A percentile compares a stretch with the other conserved stretches of the same genome.
Conservation (phyloP, 192 early-diverging fungal species). For the Tieghemiomyces parasiticus region DNA sequence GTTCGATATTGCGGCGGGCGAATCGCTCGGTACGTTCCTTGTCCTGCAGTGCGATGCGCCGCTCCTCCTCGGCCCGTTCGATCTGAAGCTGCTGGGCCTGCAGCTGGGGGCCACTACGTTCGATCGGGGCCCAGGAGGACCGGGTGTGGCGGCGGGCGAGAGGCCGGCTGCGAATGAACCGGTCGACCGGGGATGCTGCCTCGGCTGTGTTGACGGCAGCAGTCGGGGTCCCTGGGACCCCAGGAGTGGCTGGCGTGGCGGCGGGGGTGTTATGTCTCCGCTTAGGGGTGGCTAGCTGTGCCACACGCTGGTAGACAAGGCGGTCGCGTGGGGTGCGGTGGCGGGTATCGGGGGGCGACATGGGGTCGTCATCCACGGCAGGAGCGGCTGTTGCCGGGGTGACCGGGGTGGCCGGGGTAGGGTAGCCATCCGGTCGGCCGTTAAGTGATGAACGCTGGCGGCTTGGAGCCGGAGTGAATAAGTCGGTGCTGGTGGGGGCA, state of each 20-base stretch:
- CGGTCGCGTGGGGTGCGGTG: background rate
- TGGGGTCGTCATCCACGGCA: background rate
- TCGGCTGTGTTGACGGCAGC: no score
- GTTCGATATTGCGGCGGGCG: conserved; percentile 5
- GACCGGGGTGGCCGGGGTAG: background rate
- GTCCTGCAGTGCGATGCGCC: background rate
- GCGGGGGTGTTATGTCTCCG: no score
- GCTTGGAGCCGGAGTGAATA: no score
- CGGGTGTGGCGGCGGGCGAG: background rate
- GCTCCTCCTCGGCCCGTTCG: conserved; percentile 6
- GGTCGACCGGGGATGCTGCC: no score
- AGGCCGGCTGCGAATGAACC: background rate
- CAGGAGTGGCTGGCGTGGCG: background rate
- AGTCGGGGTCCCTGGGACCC: background rate
- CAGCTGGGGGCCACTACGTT: background rate
- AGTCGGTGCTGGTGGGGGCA: no score
- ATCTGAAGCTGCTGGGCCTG: background rate
- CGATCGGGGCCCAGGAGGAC: background rate
- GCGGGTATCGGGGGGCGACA: background rate
- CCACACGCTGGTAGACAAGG: background rate
- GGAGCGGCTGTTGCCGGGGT: background rate
- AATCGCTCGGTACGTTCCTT: conserved; percentile 11
- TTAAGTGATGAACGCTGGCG: no score
- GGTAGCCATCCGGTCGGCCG: background rate
- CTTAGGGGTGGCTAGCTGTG: background rate